phyloP scores from a whole-genome alignment of 495 filamentous ascomycete genomes.

The Aspergillus coremiiformis region DNA sequence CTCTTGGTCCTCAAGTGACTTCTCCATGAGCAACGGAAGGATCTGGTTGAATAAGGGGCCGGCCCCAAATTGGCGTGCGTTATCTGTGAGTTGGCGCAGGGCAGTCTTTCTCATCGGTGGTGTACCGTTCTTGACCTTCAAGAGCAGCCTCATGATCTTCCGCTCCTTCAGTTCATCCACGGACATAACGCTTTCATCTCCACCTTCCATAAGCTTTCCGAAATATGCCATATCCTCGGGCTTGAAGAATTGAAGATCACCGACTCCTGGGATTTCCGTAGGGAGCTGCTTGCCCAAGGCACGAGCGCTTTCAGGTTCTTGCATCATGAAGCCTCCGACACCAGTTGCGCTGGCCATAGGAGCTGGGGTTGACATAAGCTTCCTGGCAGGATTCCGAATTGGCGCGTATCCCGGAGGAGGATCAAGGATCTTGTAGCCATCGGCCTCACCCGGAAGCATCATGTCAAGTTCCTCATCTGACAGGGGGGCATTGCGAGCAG shows the following conservation, averaged over 20 bases:
- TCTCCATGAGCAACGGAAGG: slow-evolving; percentile 95
- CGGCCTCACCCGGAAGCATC: slow-evolving; percentile 64
- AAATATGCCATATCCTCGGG: slow-evolving; percentile 99
- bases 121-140: slow-evolving; percentile 99
- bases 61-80: slow-evolving; percentile 93
- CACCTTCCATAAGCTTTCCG: slow-evolving; percentile 89
- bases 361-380: slow-evolving; percentile 68
- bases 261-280: slow-evolving; percentile 94
- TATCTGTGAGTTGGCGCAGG: slow-evolving; percentile 95
- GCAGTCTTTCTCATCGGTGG: slow-evolving; percentile 99
- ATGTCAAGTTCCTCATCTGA: slow-evolving; percentile 92
- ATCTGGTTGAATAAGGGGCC: slow-evolving; percentile 97
- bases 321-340: slow-evolving; percentile 91
- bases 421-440: slow-evolving; percentile 90
- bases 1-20: slow-evolving; percentile 96
- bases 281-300: slow-evolving; percentile 85
- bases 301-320: slow-evolving; percentile 78
- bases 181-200: slow-evolving; percentile 84
- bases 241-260: slow-evolving; percentile 98
- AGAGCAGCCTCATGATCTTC: slow-evolving; percentile 93
- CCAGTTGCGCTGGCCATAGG: slow-evolving; percentile 54
- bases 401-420: slow-evolving; percentile 90
- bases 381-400: slow-evolving; percentile 68
- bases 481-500: slow-evolving; percentile 67
- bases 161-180: slow-evolving; percentile 96